These are phyloP conservation scores for Dillenia turbinata DNA, from an alignment of 164 flowering plant species.

Conservation along the genomic window DNA sequence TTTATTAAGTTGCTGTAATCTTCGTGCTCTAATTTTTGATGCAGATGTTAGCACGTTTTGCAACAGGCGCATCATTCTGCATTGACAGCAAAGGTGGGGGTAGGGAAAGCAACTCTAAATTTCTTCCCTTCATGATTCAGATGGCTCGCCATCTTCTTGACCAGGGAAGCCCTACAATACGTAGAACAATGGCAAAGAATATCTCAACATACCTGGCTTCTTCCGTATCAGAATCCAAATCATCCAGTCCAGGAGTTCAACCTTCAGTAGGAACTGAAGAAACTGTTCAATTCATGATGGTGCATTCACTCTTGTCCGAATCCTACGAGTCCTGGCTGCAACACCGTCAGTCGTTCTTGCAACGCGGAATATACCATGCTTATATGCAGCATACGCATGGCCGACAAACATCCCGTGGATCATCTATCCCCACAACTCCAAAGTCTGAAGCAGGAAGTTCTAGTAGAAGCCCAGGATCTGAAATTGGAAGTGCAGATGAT, in stretches of 20 bases:
- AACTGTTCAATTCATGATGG: slow-evolving; percentile 98
- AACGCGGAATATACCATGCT: slow-evolving; percentile 88
- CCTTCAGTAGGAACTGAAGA: slow-evolving; percentile 64
- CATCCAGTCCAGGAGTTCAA: slow-evolving; percentile 37
- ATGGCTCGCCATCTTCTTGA: slow-evolving; percentile 91
- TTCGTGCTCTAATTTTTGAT: slow-evolving; percentile 4
- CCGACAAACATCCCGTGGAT: slow-evolving; percentile 40
- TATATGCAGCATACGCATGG: slow-evolving; percentile 83
- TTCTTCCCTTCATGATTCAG: slow-evolving; percentile 94
- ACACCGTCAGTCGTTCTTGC: slow-evolving; percentile 77
- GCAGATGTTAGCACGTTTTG: slow-evolving; percentile 98
- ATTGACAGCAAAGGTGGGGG: slow-evolving; percentile 93
- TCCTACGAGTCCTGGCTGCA: slow-evolving; percentile 88
- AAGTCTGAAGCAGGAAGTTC: slow-evolving; percentile 28
- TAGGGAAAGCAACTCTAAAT: slow-evolving; percentile 86
- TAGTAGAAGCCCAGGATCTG: slow-evolving; percentile 15
- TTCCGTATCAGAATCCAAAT: slow-evolving; percentile 42
- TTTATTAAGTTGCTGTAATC: background rate
- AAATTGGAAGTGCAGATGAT: slow-evolving; percentile 26
- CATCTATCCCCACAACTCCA: slow-evolving; percentile 29
- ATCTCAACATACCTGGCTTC: slow-evolving; percentile 55
- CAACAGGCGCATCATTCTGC: slow-evolving; percentile 93
- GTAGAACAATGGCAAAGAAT: slow-evolving; percentile 52
- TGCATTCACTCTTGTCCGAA: slow-evolving; percentile 81
- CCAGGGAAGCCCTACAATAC: slow-evolving; percentile 66